A percentile compares a stretch with the other conserved stretches of the same genome.
Evolutionary conservation across 2,329 filamentous ascomycete species (phyloP).

Genomic region (Colletotrichum scovillei): DNA sequence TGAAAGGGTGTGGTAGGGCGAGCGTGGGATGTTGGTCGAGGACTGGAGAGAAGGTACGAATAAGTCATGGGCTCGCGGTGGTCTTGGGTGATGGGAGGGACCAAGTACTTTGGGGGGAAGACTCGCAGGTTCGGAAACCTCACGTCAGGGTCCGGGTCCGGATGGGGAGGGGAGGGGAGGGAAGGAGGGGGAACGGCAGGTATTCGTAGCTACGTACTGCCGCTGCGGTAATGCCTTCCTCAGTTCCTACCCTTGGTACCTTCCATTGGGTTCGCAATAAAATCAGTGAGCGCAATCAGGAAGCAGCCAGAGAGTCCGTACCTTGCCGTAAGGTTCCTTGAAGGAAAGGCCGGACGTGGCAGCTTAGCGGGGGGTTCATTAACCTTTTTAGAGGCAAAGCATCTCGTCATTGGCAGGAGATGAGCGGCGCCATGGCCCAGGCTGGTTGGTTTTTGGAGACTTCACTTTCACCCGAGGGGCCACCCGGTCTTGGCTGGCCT

Average conservation of each 20-base stretch:
- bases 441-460: not conserved
- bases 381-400: conserved; percentile 33
- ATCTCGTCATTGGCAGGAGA: conserved; percentile 34
- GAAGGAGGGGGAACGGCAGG: not conserved
- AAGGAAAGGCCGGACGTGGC: conserved; percentile 34
- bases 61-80: not conserved
- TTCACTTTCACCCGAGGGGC: not conserved
- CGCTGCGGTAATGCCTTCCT: too few relatives aligned
- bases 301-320: not conserved
- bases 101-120: not conserved
- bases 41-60: not conserved
- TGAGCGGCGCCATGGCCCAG: conserved; percentile 31
- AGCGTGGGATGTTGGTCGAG: not conserved
- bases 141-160: not conserved
- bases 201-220: not conserved
- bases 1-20: not conserved
- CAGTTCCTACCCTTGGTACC: too few relatives aligned
- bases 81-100: not conserved
- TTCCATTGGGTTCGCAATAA: too few relatives aligned
- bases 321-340: conserved; percentile 7
- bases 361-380: conserved; percentile 34
- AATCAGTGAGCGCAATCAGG: not conserved
- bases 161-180: not conserved
- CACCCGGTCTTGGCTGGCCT: not conserved
- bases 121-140: not conserved